Conservation (phyloP, 345 rosid species). For the Ceriops zippeliana region DNA sequence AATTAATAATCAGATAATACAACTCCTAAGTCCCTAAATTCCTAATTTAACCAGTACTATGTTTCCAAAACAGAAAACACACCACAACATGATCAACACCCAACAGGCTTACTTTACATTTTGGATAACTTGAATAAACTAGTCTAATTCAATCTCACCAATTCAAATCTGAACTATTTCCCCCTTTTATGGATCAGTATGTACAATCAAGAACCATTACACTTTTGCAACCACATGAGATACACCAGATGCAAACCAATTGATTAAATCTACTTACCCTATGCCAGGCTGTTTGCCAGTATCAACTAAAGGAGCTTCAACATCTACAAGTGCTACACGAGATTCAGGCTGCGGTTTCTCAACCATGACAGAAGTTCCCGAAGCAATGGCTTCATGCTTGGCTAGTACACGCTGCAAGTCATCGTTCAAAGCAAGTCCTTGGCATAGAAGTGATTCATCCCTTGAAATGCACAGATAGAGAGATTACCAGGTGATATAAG, state of each 20-base stretch:
- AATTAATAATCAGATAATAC: neutral
- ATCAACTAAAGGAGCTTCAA: conserved; percentile 68
- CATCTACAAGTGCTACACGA: conserved; percentile 51
- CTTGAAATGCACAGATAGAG: conserved; percentile 37
- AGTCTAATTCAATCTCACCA: neutral
- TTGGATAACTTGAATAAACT: neutral
- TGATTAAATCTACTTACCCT: conserved; percentile 39
- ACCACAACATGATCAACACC: neutral
- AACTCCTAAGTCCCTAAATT: neutral
- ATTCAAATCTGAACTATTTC: neutral
- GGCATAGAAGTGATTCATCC: conserved; percentile 86
- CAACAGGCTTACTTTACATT: neutral
- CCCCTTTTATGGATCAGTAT: too few relatives aligned
- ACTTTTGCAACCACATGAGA: neutral
- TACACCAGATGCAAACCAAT: conserved; percentile 6
- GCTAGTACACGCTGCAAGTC: conserved; percentile 92
- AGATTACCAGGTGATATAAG: neutral
- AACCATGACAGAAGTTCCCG: conserved; percentile 47
- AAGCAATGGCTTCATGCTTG: conserved; percentile 80
- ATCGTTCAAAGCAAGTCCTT: conserved; percentile 91
- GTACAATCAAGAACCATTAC: too few relatives aligned
- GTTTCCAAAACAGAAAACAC: neutral
- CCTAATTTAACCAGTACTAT: neutral
- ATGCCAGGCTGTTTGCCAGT: conserved; percentile 54
- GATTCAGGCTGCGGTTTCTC: conserved; percentile 56